A percentile compares a stretch with the other conserved stretches of the same genome.
phyloP scores from a whole-genome alignment of 2,329 filamentous ascomycete species.

The Phoma sp. region DNA sequence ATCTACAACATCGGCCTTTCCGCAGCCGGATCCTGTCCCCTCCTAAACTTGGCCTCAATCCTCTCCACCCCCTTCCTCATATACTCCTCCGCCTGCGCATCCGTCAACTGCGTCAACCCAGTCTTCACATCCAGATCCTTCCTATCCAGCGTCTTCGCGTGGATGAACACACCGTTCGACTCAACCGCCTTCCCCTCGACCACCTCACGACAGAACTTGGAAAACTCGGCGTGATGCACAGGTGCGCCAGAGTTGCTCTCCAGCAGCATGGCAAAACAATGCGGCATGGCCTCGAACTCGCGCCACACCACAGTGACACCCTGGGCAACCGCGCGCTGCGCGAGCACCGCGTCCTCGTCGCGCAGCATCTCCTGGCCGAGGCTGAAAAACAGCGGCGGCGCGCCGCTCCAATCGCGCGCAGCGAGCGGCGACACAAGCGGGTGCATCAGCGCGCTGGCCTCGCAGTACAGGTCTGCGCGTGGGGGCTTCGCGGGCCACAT shows the following conservation, averaged over 20 bases:
- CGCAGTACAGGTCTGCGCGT: conserved; percentile 56
- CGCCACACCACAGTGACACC: conserved; percentile 69
- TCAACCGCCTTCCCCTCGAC: conserved; percentile 29
- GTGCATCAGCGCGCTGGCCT: conserved; percentile 58
- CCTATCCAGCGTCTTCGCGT: conserved; percentile 40
- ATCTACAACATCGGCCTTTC: conserved; percentile 33
- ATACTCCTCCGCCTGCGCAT: conserved; percentile 37
- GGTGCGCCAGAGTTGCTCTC: conserved; percentile 38
- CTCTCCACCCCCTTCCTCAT: conserved; percentile 37
- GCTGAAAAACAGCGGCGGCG: conserved; percentile 71
- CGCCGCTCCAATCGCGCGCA: conserved; percentile 63
- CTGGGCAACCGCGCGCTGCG: conserved; percentile 60
- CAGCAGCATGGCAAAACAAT: conserved; percentile 63
- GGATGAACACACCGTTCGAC: conserved; percentile 34
- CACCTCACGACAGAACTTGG: conserved; percentile 37
- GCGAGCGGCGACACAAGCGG: conserved; percentile 71
- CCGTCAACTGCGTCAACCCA: conserved; percentile 36
- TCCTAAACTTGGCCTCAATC: conserved; percentile 30
- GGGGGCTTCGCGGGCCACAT: conserved; percentile 55
- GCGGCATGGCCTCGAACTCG: conserved; percentile 82
- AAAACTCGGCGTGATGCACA: conserved; percentile 48
- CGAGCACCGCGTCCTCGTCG: conserved; percentile 70
- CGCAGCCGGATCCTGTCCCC: conserved; percentile 19
- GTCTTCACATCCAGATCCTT: conserved; percentile 32
- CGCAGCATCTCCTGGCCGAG: conserved; percentile 74